Conservation (phyloP, 2,329 filamentous ascomycete species). For the Claviceps monticola region DNA sequence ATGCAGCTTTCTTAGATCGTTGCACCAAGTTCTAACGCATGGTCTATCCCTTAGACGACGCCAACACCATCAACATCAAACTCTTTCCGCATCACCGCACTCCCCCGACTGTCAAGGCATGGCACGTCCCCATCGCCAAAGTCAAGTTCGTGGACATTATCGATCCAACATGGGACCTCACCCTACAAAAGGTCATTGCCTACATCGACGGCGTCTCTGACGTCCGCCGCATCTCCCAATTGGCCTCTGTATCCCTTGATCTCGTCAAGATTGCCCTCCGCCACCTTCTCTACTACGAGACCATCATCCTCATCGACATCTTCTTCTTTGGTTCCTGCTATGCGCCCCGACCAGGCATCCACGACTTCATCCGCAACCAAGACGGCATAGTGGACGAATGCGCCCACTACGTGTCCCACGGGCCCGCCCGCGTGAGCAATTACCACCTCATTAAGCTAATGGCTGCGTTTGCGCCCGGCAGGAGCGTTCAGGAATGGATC, state of each 20-base stretch:
- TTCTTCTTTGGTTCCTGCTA: slow-evolving; percentile 93
- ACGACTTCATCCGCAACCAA: slow-evolving; percentile 63
- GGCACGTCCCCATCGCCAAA: slow-evolving; percentile 77
- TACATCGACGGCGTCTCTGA: slow-evolving; percentile 87
- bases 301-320: slow-evolving; percentile 78
- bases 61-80: slow-evolving; percentile 93
- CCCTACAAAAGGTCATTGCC: slow-evolving; percentile 64
- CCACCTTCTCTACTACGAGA: slow-evolving; percentile 87
- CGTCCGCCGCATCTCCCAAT: slow-evolving; percentile 70
- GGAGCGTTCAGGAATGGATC: slow-evolving; percentile 80
- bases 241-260: slow-evolving; percentile 74
- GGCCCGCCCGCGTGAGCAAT: slow-evolving; percentile 33
- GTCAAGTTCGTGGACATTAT: slow-evolving; percentile 51
- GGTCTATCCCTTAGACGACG: slow-evolving; percentile 50
- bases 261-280: slow-evolving; percentile 76
- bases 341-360: slow-evolving; percentile 63
- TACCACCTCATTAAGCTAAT: slow-evolving; percentile 71
- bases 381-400: slow-evolving; percentile 75
- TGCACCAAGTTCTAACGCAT: not conserved
- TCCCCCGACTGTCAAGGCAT: slow-evolving; percentile 66
- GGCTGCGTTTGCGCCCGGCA: slow-evolving; percentile 67
- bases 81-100: slow-evolving; percentile 72
- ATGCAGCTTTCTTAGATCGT: not conserved
- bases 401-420: slow-evolving; percentile 59
- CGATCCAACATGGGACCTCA: slow-evolving; percentile 60